A percentile compares a stretch with the other conserved stretches of the same genome.
Conservation (phyloP, 805 yeast genomes). For the Candida pseudoglaebosa region DNA sequence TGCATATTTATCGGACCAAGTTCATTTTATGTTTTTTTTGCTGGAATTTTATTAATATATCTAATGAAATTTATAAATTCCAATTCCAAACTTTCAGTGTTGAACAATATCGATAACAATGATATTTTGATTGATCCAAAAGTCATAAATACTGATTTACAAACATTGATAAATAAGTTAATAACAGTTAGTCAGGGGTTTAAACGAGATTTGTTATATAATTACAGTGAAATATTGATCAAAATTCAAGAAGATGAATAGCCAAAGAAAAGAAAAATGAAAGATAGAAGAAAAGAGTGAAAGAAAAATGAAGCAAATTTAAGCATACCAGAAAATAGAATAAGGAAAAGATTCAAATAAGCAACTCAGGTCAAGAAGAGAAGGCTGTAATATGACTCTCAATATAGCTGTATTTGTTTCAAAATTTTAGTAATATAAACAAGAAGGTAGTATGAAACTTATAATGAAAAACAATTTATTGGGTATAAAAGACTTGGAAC, state of each 20-base stretch:
- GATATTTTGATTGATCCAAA: constrained; percentile 3
- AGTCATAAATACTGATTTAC: constrained; percentile 5
- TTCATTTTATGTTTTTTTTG: constrained; percentile 51
- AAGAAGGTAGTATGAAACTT: too few species aligned
- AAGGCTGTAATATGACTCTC: too few species aligned
- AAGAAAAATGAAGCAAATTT: too few species aligned
- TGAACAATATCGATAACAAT: constrained; percentile 4
- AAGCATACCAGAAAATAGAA: too few species aligned
- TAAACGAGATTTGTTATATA: not conserved
- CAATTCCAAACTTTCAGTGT: constrained; percentile 1
- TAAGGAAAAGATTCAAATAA: too few species aligned
- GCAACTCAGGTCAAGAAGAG: too few species aligned
- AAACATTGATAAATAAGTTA: not conserved
- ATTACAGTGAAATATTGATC: not conserved
- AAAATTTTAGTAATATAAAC: too few species aligned
- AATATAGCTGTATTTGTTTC: too few species aligned
- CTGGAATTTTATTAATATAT: constrained; percentile 34
- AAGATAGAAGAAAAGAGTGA: not conserved
- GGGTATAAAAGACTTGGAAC: too few species aligned
- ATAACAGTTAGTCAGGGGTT: not conserved
- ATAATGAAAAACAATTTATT: too few species aligned
- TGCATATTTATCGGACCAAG: constrained; percentile 67
- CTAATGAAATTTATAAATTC: constrained; percentile 6
- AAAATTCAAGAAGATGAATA: too few species aligned
- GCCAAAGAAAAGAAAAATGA: too few species aligned